Conservation (phyloP, 1,284 basidiomycete species). For the Wolfiporia cocos region DNA sequence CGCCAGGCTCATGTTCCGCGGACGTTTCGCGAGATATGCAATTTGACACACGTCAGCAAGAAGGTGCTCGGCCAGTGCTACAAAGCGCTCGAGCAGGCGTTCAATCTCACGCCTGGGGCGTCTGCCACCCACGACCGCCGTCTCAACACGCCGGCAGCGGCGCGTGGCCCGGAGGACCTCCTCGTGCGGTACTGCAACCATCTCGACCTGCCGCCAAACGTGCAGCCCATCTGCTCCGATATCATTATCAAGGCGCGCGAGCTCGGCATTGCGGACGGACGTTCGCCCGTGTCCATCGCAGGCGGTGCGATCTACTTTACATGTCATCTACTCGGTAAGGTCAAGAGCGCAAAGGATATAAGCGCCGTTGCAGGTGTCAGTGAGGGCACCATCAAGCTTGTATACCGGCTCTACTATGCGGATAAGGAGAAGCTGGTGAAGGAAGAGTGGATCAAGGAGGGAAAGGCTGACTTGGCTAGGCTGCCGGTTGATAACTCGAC, state of each 20-base stretch:
- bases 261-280: conserved; percentile 85
- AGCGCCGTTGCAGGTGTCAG: conserved; percentile 95
- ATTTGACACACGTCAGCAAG: conserved; percentile 90
- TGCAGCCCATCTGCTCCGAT: conserved; percentile 81
- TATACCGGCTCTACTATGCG: conserved; percentile 67
- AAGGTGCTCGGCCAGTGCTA: conserved; percentile 95
- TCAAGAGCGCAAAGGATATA: conserved; percentile 81
- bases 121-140: conserved; percentile 29
- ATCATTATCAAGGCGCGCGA: conserved; percentile 81
- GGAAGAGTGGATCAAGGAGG: conserved; percentile 75
- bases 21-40: conserved; percentile 95
- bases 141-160: conserved; percentile 29
- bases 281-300: conserved; percentile 94
- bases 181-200: conserved; percentile 95
- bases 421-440: conserved; percentile 74
- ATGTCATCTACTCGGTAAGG: conserved; percentile 72
- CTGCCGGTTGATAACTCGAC: conserved; percentile 31
- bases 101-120: conserved; percentile 77
- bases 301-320: conserved; percentile 96
- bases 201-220: conserved; percentile 78
- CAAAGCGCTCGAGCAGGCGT: conserved; percentile 89
- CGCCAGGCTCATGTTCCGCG: conserved; percentile 90
- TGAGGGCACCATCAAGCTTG: conserved; percentile 92
- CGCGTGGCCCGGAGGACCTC: conserved; percentile 77
- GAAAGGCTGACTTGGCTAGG: conserved; percentile 57